phyloP scores from a whole-genome alignment of 768 basidiomycete genomes.

The Tricholoma terreum region DNA sequence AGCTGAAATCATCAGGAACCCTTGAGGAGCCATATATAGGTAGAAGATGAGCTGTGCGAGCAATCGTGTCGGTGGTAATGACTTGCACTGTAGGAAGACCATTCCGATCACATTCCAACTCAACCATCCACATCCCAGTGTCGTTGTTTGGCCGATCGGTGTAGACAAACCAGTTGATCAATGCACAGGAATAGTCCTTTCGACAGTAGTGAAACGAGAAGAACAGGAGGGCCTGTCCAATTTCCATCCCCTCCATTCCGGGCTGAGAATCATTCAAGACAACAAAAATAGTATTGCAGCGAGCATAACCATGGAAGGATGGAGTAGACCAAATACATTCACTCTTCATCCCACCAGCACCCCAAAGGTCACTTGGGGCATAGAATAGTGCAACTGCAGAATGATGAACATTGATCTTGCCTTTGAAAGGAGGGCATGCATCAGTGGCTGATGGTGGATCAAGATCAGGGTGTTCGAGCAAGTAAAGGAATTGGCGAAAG shows the following conservation, averaged over 20 bases:
- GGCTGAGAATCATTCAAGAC: no score
- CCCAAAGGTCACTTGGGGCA: no score
- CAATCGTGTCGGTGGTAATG: no score
- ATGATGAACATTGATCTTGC: slow-evolving; percentile 3
- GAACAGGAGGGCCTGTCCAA: no score
- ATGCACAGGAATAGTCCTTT: no score
- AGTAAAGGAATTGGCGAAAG: slow-evolving; percentile 12
- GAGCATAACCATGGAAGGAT: slow-evolving; percentile 15
- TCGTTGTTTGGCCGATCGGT: slow-evolving; percentile 7
- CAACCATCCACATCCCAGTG: slow-evolving; percentile 19
- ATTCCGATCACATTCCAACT: not conserved
- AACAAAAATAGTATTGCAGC: slow-evolving; percentile 29
- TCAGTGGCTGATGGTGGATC: not conserved
- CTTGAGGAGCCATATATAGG: slow-evolving; percentile 16
- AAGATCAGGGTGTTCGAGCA: slow-evolving; percentile 4
- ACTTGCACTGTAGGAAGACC: not conserved
- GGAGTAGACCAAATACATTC: slow-evolving; percentile 27
- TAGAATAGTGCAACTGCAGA: no score
- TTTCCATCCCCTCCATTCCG: no score
- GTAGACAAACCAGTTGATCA: no score
- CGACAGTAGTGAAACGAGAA: no score
- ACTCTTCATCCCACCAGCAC: no score
- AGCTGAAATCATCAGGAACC: slow-evolving; percentile 19
- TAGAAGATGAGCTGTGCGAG: no score
- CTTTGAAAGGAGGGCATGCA: slow-evolving; percentile 11